phyloP scores from a whole-genome alignment of 495 filamentous ascomycete genomes.

The Penicillium antarcticum region DNA sequence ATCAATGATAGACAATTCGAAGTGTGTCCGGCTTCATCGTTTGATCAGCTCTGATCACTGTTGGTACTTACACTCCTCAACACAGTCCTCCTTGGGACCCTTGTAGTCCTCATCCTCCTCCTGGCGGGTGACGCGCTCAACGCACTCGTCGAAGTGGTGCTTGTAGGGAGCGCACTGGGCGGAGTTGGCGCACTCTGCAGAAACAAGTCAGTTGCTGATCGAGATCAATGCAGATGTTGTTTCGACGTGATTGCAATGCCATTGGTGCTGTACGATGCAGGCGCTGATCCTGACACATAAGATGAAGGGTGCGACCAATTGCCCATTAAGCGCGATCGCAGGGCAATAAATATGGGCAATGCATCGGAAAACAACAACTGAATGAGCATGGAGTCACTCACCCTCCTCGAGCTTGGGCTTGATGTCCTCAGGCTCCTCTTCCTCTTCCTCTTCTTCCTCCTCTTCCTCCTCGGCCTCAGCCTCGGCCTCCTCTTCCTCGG shows the following conservation, averaged over 20 bases:
- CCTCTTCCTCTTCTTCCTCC: constrained; percentile 70
- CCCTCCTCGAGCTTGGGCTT: constrained; percentile 90
- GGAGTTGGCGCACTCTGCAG: constrained; percentile 80
- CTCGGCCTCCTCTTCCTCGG: constrained; percentile 46
- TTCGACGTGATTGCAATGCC: constrained; percentile 10
- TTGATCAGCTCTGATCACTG: not conserved
- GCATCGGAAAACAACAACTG: constrained; percentile 1
- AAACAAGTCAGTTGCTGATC: constrained; percentile 12
- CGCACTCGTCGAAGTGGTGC: constrained; percentile 98
- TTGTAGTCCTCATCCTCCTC: constrained; percentile 61
- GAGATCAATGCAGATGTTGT: not conserved
- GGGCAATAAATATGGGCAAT: not conserved
- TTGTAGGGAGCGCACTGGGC: constrained; percentile 81
- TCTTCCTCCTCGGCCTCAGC: constrained; percentile 45
- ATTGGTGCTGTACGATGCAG: constrained; percentile 10
- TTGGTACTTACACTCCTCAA: constrained; percentile 89
- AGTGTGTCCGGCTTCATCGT: not conserved
- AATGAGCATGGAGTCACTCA: constrained; percentile 46
- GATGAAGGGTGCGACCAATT: constrained; percentile 1
- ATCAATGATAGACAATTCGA: not conserved
- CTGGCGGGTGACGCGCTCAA: constrained; percentile 82
- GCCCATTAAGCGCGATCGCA: not conserved
- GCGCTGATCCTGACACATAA: constrained; percentile 1
- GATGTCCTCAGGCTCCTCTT: constrained; percentile 82
- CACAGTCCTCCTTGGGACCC: constrained; percentile 82